Percentiles rank a stretch among this genome's conserved stretches.
These are phyloP conservation scores for Beauveria sp. DNA, from an alignment of 2,329 filamentous ascomycete species.

Conservation along the genomic window DNA sequence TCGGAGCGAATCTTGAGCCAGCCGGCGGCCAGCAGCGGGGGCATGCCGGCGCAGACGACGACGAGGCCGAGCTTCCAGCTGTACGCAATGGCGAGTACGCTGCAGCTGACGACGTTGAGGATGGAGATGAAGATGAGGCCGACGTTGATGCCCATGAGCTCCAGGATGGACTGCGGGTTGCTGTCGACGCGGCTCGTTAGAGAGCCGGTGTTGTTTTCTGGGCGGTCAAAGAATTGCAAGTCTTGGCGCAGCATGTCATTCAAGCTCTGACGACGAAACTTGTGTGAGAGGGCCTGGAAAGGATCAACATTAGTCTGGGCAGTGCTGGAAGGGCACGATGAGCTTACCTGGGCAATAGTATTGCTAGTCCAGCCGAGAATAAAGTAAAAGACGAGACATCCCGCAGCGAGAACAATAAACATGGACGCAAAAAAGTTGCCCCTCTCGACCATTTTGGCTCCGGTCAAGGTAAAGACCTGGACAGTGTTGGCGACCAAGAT, in stretches of 20 bases:
- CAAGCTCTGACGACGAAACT: conserved; percentile 23
- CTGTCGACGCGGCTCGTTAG: conserved; percentile 24
- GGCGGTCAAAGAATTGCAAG: conserved; percentile 31
- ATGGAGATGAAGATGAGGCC: conserved; percentile 33
- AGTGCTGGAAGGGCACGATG: background rate
- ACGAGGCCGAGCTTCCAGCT: conserved; percentile 40
- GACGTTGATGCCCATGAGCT: conserved; percentile 37
- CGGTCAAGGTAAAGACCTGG: conserved; percentile 31
- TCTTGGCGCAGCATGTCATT: conserved; percentile 29
- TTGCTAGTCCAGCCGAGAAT: conserved; percentile 29
- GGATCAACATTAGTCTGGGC: background rate
- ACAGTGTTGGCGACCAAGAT: conserved; percentile 34
- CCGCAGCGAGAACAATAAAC: conserved; percentile 44
- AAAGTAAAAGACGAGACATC: conserved; percentile 37
- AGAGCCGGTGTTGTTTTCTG: conserved; percentile 26
- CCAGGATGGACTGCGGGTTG: conserved; percentile 33
- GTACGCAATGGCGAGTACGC: conserved; percentile 31
- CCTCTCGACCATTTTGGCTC: conserved; percentile 23
- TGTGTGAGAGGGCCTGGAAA: conserved; percentile 15
- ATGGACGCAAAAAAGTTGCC: conserved; percentile 49
- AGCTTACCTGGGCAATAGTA: conserved; percentile 21
- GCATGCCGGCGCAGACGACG: conserved; percentile 32
- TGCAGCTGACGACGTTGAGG: conserved; percentile 31
- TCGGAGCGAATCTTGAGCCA: conserved; percentile 38
- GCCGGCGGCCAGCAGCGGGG: conserved; percentile 32